A percentile compares a stretch with the other conserved stretches of the same genome.
These are phyloP conservation scores for Pseudovirgaria hyperparasitica DNA, from an alignment of 2,329 filamentous ascomycete genomes.

Conservation along the genomic window DNA sequence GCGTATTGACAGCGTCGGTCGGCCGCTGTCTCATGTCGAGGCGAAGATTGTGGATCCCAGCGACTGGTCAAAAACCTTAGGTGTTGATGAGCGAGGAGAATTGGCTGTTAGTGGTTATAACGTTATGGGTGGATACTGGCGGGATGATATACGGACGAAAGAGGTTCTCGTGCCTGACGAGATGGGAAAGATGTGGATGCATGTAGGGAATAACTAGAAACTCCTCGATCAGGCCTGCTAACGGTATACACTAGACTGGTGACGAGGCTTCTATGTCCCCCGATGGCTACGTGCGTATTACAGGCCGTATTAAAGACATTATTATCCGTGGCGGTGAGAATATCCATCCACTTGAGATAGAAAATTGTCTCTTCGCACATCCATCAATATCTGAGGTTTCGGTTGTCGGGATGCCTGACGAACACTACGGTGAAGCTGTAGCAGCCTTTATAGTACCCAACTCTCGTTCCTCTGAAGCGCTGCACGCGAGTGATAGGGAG, in stretches of 20 bases:
- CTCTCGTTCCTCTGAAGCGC: too few relatives aligned
- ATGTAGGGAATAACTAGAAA: constrained; percentile 18
- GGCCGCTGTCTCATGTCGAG: constrained; percentile 68
- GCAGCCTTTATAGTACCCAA: constrained; percentile 63
- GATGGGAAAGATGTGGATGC: constrained; percentile 37
- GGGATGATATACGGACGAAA: constrained; percentile 53
- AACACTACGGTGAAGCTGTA: constrained; percentile 74
- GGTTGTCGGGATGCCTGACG: constrained; percentile 74
- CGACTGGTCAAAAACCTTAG: constrained; percentile 47
- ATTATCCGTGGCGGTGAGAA: constrained; percentile 47
- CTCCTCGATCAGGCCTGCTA: background rate
- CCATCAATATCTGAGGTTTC: constrained; percentile 60
- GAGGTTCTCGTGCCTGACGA: constrained; percentile 52
- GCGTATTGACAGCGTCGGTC: constrained; percentile 64
- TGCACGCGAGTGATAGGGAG: too few relatives aligned
- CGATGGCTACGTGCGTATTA: constrained; percentile 54
- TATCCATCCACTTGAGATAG: constrained; percentile 59
- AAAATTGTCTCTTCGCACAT: constrained; percentile 72
- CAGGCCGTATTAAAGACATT: constrained; percentile 66
- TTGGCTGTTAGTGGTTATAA: constrained; percentile 74
- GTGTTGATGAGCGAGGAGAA: constrained; percentile 60
- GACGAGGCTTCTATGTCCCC: constrained; percentile 26
- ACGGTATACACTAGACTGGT: constrained; percentile 27
- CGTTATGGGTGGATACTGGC: constrained; percentile 85
- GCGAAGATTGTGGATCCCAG: constrained; percentile 63